These are phyloP conservation scores for Solanum ossicruentum DNA, from an alignment of 257 asterid species.

Conservation along the genomic window DNA sequence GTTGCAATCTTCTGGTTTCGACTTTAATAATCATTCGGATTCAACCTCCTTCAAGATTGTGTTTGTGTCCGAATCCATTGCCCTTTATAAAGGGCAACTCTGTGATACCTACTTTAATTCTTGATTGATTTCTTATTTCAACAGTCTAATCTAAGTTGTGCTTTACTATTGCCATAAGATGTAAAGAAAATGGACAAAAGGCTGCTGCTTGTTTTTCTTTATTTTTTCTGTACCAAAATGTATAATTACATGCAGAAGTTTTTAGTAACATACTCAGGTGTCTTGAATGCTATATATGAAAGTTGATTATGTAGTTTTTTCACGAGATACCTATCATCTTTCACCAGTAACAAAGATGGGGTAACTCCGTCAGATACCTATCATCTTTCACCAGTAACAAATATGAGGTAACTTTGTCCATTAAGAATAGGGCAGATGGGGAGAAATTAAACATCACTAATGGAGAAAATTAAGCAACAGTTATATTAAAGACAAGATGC, in stretches of 20 bases:
- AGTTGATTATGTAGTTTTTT: background rate
- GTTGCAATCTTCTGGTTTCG: background rate
- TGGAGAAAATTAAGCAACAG: background rate
- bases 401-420: background rate
- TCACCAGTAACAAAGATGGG: no score
- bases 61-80: background rate
- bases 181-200: background rate
- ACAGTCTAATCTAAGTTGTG: background rate
- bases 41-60: background rate
- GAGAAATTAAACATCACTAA: background rate
- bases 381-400: background rate
- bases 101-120: background rate
- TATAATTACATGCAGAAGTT: background rate
- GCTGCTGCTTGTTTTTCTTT: background rate
- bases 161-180: background rate
- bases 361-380: no score
- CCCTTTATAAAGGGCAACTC: background rate
- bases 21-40: conserved; percentile 5
- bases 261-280: background rate
- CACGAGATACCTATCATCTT: no score
- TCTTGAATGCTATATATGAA: background rate
- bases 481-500: no score
- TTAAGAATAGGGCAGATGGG: background rate
- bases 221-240: background rate
- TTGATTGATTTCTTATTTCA: background rate